Evolutionary conservation across 805 yeast genomes (phyloP), one percentile per base, ranked within the genome.

Genomic region (Starmerella bacillaris): DNA sequence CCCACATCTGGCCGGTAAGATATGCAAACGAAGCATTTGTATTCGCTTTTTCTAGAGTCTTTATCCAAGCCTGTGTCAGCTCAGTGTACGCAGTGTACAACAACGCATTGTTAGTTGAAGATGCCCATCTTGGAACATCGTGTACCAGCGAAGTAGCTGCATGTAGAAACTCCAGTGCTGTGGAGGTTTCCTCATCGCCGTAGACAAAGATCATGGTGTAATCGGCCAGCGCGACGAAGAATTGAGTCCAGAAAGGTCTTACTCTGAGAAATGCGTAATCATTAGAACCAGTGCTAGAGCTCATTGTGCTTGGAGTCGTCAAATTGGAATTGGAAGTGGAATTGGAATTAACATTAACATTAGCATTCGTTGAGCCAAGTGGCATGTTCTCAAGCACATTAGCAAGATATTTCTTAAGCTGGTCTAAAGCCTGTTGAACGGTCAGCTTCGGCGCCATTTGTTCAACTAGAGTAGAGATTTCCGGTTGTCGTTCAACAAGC

Each of bases 261-360:
- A 82, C 78, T 37, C 93, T 63, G 38, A 77, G 56, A 51, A 70
- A 80, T 4, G 84, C 71, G 50, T 80, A 80, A 53, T 80, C 93
- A 31, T 37, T 69, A n/a, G n/a, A n/a, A n/a, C n/a, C n/a, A n/a
- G n/a, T n/a, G n/a, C n/a, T n/a, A n/a, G 24, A 67, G 61, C 7
- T 65, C 61, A 46, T 78, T 83, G 42, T 79, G 80, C 44, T 74
- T 73, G 18, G 30, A 5, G 53, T 77, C n/a, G n/a, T n/a, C n/a
- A n/a, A n/a, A n/a, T n/a, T n/a, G n/a, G n/a, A n/a, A n/a, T n/a
- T n/a, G n/a, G n/a, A n/a, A n/a, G n/a, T n/a, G n/a, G n/a, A n/a
- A n/a, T n/a, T n/a, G n/a, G n/a, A n/a, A n/a, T n/a, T n/a, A n/a
- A n/a, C n/a, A n/a, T n/a, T n/a, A n/a, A n/a, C n/a, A n/a, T n/a